phyloP scores from a whole-genome alignment of 768 basidiomycete genomes.

The Auricularia auricula-judae region DNA sequence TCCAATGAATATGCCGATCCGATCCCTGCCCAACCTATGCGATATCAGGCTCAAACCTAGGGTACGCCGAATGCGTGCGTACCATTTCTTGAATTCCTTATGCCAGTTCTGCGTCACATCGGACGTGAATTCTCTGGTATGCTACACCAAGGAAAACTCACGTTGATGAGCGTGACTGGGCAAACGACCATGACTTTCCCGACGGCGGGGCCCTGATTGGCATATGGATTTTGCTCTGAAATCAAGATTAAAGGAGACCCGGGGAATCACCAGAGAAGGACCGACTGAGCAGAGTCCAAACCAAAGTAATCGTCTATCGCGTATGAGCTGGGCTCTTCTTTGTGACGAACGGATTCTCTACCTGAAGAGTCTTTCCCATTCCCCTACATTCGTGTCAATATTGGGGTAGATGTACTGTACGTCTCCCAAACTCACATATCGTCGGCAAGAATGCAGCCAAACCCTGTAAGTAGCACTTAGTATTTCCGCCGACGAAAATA shows the following conservation, averaged over 20 bases:
- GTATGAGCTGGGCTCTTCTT: neutral
- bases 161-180: conserved; percentile 81
- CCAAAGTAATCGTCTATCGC: conserved; percentile 71
- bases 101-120: conserved; percentile 72
- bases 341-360: conserved; percentile 13
- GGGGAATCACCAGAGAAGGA: neutral
- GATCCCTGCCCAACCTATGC: conserved; percentile 41
- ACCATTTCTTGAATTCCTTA: conserved; percentile 93
- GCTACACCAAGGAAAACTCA: conserved; percentile 22
- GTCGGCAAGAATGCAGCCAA: conserved; percentile 93
- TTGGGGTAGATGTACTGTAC: conserved; percentile 4
- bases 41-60: neutral
- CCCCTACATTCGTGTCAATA: conserved; percentile 45
- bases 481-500: neutral
- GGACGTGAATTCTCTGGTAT: neutral
- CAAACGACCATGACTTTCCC: conserved; percentile 88
- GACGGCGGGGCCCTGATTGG: conserved; percentile 39
- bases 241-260: too few relatives aligned
- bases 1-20: conserved; percentile 46
- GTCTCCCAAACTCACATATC: conserved; percentile 54
- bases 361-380: conserved; percentile 91
- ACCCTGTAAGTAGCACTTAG: conserved; percentile 27
- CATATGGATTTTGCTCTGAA: conserved; percentile 77
- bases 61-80: conserved; percentile 18
- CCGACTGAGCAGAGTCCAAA: conserved; percentile 88